Percentiles rank a stretch among this genome's conserved stretches.
These are phyloP conservation scores for Epithele typhae DNA, from an alignment of 768 basidiomycete species.

Conservation along the genomic window DNA sequence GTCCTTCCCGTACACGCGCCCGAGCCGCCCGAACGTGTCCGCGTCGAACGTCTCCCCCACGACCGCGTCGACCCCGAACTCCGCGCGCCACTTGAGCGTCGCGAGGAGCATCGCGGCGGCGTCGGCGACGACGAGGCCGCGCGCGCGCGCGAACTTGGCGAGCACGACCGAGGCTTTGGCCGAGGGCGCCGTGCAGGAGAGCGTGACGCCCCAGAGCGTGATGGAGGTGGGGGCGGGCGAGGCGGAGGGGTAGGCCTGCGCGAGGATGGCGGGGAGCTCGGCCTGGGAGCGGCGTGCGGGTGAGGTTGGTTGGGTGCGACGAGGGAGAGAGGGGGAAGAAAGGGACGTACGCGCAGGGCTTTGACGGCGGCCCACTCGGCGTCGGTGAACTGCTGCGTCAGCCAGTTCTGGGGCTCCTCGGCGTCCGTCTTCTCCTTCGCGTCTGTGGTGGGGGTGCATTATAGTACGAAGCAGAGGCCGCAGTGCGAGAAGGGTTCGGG, in stretches of 20 bases:
- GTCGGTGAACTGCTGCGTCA: slow-evolving; percentile 66
- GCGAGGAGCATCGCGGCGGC: slow-evolving; percentile 28
- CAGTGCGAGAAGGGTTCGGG: background rate
- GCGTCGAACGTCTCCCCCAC: slow-evolving; percentile 43
- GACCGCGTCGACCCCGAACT: slow-evolving; percentile 58
- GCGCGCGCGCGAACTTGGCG: slow-evolving; percentile 4
- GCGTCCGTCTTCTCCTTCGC: slow-evolving; percentile 16
- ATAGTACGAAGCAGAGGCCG: no score
- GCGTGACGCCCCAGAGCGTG: slow-evolving; percentile 65
- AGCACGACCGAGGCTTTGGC: slow-evolving; percentile 58
- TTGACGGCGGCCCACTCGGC: slow-evolving; percentile 71
- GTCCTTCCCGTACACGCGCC: slow-evolving; percentile 64
- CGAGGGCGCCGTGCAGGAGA: slow-evolving; percentile 47
- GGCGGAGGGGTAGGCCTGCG: slow-evolving; percentile 57
- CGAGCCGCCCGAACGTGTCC: slow-evolving; percentile 44
- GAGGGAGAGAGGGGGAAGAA: background rate
- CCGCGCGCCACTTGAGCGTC: slow-evolving; percentile 71
- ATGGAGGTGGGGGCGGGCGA: slow-evolving; percentile 49
- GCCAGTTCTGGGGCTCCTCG: slow-evolving; percentile 60
- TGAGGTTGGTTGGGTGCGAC: background rate
- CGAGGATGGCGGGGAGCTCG: slow-evolving; percentile 49
- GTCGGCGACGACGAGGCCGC: background rate
- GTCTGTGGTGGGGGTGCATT: no score
- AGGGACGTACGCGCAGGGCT: slow-evolving; percentile 54
- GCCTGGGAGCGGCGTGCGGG: slow-evolving; percentile 22